Percentiles rank a stretch among this genome's conserved stretches.
These are phyloP conservation scores for Coniferiporia sulphurascens DNA, from an alignment of 1,284 basidiomycete species.

Conservation along the genomic window DNA sequence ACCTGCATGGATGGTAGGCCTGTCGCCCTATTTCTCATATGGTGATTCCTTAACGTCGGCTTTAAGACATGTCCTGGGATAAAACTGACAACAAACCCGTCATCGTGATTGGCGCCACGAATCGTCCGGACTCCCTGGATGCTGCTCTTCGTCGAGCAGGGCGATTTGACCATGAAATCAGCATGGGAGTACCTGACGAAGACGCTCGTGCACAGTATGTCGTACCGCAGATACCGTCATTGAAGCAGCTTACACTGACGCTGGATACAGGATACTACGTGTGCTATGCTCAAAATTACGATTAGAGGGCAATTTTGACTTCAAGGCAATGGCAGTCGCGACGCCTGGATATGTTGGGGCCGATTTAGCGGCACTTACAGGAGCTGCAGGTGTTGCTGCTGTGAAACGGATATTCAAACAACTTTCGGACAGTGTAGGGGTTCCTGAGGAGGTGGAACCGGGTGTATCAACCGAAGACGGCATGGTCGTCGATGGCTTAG, in stretches of 20 bases:
- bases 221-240: neutral
- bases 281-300: constrained; percentile 75
- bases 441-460: constrained; percentile 37
- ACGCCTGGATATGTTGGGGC: constrained; percentile 98
- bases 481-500: constrained; percentile 48
- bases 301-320: constrained; percentile 80
- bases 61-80: constrained; percentile 82
- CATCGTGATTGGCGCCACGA: constrained; percentile 94
- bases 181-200: constrained; percentile 95
- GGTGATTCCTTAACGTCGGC: neutral
- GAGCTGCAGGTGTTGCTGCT: constrained; percentile 92
- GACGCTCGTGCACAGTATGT: constrained; percentile 83
- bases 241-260: neutral
- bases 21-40: constrained; percentile 1
- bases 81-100: constrained; percentile 87
- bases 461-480: constrained; percentile 28
- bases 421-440: constrained; percentile 62
- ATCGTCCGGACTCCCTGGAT: constrained; percentile 92
- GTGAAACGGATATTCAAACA: constrained; percentile 95
- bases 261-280: constrained; percentile 62
- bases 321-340: constrained; percentile 77
- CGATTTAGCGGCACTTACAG: constrained; percentile 86
- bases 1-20: constrained; percentile 92
- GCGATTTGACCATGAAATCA: constrained; percentile 95
- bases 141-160: constrained; percentile 90